These are phyloP conservation scores for Solanum tarapatanum DNA, from an alignment of 257 asterid genomes.

Conservation along the genomic window DNA sequence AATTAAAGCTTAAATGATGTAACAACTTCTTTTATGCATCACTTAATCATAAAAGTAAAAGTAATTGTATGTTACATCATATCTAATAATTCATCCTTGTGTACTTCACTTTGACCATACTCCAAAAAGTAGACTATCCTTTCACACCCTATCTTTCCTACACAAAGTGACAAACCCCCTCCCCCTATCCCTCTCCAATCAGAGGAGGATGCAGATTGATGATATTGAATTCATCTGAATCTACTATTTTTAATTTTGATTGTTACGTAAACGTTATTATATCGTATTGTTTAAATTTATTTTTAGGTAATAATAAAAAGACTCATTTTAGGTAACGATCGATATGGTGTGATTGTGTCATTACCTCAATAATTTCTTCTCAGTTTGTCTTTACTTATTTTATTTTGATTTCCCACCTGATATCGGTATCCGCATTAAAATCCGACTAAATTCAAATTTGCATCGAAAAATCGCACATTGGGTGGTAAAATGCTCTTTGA, in stretches of 20 bases:
- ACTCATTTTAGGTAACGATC: fast-evolving
- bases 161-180: background rate
- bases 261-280: fast-evolving
- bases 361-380: too few relatives aligned
- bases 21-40: too few relatives aligned
- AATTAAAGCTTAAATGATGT: background rate
- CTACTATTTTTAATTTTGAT: too few relatives aligned
- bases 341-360: fast-evolving
- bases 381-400: background rate
- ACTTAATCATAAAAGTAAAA: background rate
- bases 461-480: too few relatives aligned
- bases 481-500: too few relatives aligned
- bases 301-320: too few relatives aligned
- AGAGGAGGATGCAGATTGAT: background rate
- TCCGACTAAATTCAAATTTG: fast-evolving
- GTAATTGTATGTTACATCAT: background rate
- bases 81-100: background rate
- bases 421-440: fast-evolving
- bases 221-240: too few relatives aligned
- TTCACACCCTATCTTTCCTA: background rate
- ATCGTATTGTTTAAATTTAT: too few relatives aligned
- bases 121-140: background rate
- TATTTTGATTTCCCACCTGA: too few relatives aligned
- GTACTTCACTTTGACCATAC: background rate
- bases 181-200: background rate